phyloP scores from a whole-genome alignment of 2,329 filamentous ascomycete genomes.

The Gaeumannomyces tritici region DNA sequence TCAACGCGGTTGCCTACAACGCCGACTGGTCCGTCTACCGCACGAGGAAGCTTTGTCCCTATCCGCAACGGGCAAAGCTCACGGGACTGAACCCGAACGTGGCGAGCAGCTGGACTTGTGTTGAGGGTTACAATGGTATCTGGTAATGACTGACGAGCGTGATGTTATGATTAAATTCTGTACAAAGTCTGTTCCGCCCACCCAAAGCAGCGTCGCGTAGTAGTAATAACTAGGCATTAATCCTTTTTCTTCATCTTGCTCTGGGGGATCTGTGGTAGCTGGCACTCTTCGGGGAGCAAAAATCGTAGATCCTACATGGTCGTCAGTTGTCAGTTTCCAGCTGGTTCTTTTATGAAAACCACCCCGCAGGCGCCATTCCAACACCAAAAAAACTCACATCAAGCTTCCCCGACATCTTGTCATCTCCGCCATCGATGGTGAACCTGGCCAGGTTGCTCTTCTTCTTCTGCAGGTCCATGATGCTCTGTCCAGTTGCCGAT shows the following conservation, averaged over 20 bases:
- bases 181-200: too few species aligned
- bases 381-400: neutral
- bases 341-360: neutral
- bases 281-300: neutral
- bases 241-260: too few species aligned
- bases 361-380: neutral
- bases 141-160: neutral
- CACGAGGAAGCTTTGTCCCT: slow-evolving; percentile 23
- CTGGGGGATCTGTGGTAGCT: too few species aligned
- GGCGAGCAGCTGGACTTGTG: slow-evolving; percentile 19
- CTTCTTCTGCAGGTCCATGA: slow-evolving; percentile 1
- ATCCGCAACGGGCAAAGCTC: slow-evolving; percentile 19
- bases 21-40: neutral
- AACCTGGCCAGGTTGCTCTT: neutral
- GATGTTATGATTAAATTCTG: neutral
- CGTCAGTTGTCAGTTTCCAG: neutral
- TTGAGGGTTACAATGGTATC: neutral
- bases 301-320: neutral
- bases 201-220: too few species aligned
- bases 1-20: slow-evolving; percentile 6
- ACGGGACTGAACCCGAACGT: slow-evolving; percentile 17
- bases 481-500: neutral
- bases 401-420: neutral
- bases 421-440: neutral
- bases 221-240: too few species aligned